Evolutionary conservation across 2,329 filamentous ascomycete genomes (phyloP).

Genomic region (Tothia fuscella): DNA sequence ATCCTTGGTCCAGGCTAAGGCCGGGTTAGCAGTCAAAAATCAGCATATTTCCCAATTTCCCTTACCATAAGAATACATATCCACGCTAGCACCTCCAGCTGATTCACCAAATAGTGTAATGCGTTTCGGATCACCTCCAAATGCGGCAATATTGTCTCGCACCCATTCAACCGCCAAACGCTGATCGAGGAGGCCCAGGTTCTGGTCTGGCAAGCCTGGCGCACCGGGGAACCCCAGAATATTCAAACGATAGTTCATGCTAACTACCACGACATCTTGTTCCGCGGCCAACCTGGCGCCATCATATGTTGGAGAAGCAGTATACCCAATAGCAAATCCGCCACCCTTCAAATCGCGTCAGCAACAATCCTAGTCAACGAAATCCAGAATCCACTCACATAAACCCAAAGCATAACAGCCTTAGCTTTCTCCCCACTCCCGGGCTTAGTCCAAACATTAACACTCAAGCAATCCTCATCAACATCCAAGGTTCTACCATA

Average conservation of each 20-base stretch:
- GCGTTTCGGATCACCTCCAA: slow-evolving; percentile 14
- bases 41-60: slow-evolving; percentile 7
- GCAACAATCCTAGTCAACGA: too few relatives aligned
- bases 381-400: too few relatives aligned
- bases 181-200: slow-evolving; percentile 4
- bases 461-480: slow-evolving; percentile 9
- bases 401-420: slow-evolving; percentile 2
- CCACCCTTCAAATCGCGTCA: too few relatives aligned
- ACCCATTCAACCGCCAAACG: slow-evolving; percentile 5
- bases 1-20: slow-evolving; percentile 8
- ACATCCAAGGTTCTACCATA: not conserved
- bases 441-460: slow-evolving; percentile 11
- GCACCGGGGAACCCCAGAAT: slow-evolving; percentile 12
- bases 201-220: not conserved
- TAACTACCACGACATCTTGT: slow-evolving; percentile 21
- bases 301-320: slow-evolving; percentile 14
- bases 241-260: slow-evolving; percentile 16
- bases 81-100: slow-evolving; percentile 3
- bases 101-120: slow-evolving; percentile 19
- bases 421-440: not conserved
- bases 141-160: slow-evolving; percentile 4
- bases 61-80: slow-evolving; percentile 5
- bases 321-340: not conserved
- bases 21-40: not conserved
- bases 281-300: slow-evolving; percentile 20